A percentile compares a stretch with the other conserved stretches of the same genome.
phyloP scores from a whole-genome alignment of 2,329 filamentous ascomycete genomes.

The Penicillium sclerotigenum region DNA sequence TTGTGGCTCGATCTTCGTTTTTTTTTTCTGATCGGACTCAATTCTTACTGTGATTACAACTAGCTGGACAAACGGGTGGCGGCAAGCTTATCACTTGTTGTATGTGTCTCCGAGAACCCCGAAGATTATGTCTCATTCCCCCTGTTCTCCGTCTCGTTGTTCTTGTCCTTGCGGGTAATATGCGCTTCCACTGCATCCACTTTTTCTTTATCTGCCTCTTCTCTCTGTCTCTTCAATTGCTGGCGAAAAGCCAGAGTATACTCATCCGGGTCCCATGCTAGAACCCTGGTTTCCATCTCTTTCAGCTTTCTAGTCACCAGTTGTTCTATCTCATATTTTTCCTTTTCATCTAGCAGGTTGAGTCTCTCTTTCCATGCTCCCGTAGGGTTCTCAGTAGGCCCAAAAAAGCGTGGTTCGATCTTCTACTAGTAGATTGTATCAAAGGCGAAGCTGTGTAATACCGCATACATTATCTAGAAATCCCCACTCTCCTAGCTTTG shows the following conservation, averaged over 20 bases:
- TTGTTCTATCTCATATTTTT: slow-evolving; percentile 8
- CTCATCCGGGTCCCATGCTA: neutral
- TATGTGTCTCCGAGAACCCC: too few relatives aligned
- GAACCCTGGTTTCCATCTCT: neutral
- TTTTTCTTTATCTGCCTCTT: too few relatives aligned
- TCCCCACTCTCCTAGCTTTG: neutral
- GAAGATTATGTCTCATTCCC: too few relatives aligned
- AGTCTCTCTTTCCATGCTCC: neutral
- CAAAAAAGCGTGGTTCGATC: neutral
- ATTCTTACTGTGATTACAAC: too few relatives aligned
- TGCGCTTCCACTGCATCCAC: too few relatives aligned
- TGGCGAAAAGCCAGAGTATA: neutral
- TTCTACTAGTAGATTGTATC: neutral
- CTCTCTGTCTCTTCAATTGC: neutral
- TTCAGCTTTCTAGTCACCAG: neutral
- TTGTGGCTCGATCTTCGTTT: too few relatives aligned
- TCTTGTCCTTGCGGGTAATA: too few relatives aligned
- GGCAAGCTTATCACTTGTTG: too few relatives aligned
- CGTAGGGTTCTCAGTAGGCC: neutral
- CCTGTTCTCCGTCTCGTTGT: too few relatives aligned
- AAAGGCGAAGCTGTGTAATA: neutral
- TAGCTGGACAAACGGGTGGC: too few relatives aligned
- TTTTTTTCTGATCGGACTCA: too few relatives aligned
- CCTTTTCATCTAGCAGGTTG: neutral
- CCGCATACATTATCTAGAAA: neutral